Evolutionary conservation across 441 rosid species (phyloP), one percentile per base, ranked within the genome.

Genomic region (Adansonia grandidieri): DNA sequence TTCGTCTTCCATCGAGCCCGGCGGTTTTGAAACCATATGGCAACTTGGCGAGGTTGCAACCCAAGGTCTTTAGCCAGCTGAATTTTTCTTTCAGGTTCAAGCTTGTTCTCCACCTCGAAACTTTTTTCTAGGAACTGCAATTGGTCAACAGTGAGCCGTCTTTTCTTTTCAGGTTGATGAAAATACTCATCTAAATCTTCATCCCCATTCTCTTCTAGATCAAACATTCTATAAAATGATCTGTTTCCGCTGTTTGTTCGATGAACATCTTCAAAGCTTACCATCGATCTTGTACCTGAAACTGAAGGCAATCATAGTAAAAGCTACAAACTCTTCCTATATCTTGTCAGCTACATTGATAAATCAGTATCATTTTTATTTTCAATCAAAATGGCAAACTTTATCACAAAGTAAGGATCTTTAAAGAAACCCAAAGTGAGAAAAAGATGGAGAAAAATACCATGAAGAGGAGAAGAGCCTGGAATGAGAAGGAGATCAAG

Each of bases 11-110:
- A 89, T 28, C 93, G 81, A 5, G 96, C 91, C n/a, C 96, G 92
- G 69, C 93, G 93, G 80, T 91, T 91, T 77, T 91, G 96, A 64
- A 90, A 91, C 96, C 96, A 91, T 19, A 91, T 90, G 3, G 92
- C 92, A 0, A 91, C 89, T 83, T 91, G 93, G 56, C 96, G 79
- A 20, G 96, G 92, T 83, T 90, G 90, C 82, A 91, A 82, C 32
- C 93, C 91, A 2, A 87, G 87, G 67, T 91, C 93, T 81, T 89
- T 90, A 5, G 96, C 93, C 8, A 91, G 92, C 86, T 90, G 92
- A 85, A 85, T 56, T 85, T 91, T 91, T 82, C 96, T 83, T 71
- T 91, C 91, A 0, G 93, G 93, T 79, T 91, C 92, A 14, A 91
- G 93, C 84, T 90, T 91, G 90, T 91, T 90, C 70, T 91, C 96